Evolutionary conservation across 345 rosid species (phyloP), one percentile per base, ranked within the genome.

Genomic region (Boechera retrofracta): DNA sequence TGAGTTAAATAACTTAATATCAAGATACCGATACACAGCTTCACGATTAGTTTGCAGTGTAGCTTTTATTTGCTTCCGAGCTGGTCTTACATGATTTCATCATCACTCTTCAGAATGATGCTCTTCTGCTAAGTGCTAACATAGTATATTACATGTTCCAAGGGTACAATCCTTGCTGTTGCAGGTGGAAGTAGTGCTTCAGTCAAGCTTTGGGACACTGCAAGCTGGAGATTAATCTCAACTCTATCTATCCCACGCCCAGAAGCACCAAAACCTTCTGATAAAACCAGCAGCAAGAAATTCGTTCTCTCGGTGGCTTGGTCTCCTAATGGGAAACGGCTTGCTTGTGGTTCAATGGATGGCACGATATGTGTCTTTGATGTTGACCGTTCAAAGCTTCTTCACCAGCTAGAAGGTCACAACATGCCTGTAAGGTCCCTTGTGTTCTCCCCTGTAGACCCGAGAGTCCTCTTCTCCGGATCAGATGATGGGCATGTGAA

Each of bases 181-280:
- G 99, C 98, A 16, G 96, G 99, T 48, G 98, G 98, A 15, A 96
- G 99, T 67, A 91, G 99, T 72, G 98, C 98, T 45, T 88, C 98
- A 1, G 84, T 92, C 80, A 89, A 91, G 87, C 89, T 92, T 33
- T 95, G 98, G 99, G 96, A 95, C 84, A 92, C 98, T 32, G 89
- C 91, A 59, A 87, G 96, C 56, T 95, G 99, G 99, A 91, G 84
- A 74, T 73, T 92, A 75, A 73, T 79, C 65, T 77, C 91, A 26
- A 87, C 90, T 61, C 84, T 91, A 31, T 83, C 92, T 21, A 78
- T 95, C 67, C 98, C 99, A 38, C 92, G 91, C 28, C 98, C 91
- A 12, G 98, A 95, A 69, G 89, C 85, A 69, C 81, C 85, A 9
- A 95, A 95, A 79, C 92, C 91, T 10, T 78, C 93, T 1, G 97